Conservation (phyloP, 2,329 filamentous ascomycete species). For the Thelonectria discophora region DNA sequence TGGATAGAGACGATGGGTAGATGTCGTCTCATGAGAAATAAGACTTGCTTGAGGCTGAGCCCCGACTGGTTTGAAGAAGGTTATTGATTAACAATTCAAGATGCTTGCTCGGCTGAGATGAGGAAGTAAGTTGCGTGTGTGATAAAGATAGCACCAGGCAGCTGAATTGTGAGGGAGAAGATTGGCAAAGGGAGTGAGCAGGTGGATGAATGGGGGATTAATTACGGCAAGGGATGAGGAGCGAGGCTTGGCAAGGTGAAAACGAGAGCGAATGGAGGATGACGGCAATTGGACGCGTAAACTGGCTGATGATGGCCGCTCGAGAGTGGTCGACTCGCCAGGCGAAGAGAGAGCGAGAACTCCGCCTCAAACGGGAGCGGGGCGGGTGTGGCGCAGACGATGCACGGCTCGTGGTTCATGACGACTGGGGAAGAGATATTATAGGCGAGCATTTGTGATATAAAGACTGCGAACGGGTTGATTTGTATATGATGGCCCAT, state of each 20-base stretch:
- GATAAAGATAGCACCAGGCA: background rate
- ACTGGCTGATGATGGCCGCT: background rate
- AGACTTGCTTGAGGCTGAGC: background rate
- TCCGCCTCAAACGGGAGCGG: slow-evolving; percentile 33
- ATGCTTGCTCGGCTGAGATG: slow-evolving; percentile 2
- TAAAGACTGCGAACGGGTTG: background rate
- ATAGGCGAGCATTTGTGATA: background rate
- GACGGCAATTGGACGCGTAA: slow-evolving; percentile 14
- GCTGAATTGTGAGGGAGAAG: background rate
- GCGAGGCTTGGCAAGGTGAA: slow-evolving; percentile 3
- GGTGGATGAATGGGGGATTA: background rate
- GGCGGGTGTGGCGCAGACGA: slow-evolving; percentile 31
- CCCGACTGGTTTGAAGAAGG: background rate
- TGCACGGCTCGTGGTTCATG: slow-evolving; percentile 28
- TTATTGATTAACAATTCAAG: background rate
- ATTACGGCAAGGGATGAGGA: slow-evolving; percentile 8
- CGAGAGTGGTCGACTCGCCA: slow-evolving; percentile 22
- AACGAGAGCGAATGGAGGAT: background rate
- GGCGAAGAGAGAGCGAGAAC: slow-evolving; percentile 13
- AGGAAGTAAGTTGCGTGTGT: too few relatives aligned
- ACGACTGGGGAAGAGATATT: slow-evolving; percentile 21
- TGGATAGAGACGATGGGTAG: slow-evolving; percentile 11
- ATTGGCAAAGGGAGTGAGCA: background rate
- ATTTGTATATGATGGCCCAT: background rate
- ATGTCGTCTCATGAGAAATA: slow-evolving; percentile 3